These are phyloP conservation scores for Cystobasidium onofrii DNA, from an alignment of 768 basidiomycete genomes.

Conservation along the genomic window DNA sequence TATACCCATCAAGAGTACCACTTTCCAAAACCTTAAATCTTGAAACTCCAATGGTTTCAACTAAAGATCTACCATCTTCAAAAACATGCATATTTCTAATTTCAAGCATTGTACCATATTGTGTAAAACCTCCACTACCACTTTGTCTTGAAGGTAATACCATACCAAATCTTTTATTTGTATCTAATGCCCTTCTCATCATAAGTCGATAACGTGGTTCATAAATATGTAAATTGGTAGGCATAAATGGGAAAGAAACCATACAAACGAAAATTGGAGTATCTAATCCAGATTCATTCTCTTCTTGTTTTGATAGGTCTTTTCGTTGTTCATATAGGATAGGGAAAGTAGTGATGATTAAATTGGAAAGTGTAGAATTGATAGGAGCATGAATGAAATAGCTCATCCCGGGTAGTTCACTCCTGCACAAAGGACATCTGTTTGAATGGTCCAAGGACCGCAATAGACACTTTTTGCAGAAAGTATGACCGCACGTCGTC, in stretches of 20 bases:
- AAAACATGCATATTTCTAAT: constrained; percentile 79
- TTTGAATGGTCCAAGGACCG: constrained; percentile 78
- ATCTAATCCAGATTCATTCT: constrained; percentile 67
- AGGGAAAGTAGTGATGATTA: constrained; percentile 61
- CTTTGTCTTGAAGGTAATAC: constrained; percentile 60
- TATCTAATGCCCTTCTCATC: constrained; percentile 88
- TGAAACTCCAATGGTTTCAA: constrained; percentile 62
- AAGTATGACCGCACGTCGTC: constrained; percentile 92
- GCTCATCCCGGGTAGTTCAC: constrained; percentile 58
- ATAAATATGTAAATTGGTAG: constrained; percentile 81
- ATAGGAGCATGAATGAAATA: constrained; percentile 29
- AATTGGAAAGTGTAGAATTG: constrained; percentile 45
- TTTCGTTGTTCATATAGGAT: constrained; percentile 59
- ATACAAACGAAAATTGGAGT: constrained; percentile 88
- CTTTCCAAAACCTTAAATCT: constrained; percentile 82
- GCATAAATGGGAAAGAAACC: constrained; percentile 82
- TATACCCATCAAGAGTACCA: constrained; percentile 79
- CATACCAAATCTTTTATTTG: constrained; percentile 81
- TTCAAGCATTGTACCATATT: constrained; percentile 90
- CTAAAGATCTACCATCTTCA: constrained; percentile 79
- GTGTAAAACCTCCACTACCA: constrained; percentile 51
- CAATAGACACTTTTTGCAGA: constrained; percentile 79
- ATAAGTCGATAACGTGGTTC: constrained; percentile 91
- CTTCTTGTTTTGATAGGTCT: constrained; percentile 61
- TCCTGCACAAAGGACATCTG: constrained; percentile 77